These are phyloP conservation scores for Pseudonitzschia multistriata DNA, from an alignment of 108 stramenopile species.

Conservation along the genomic window DNA sequence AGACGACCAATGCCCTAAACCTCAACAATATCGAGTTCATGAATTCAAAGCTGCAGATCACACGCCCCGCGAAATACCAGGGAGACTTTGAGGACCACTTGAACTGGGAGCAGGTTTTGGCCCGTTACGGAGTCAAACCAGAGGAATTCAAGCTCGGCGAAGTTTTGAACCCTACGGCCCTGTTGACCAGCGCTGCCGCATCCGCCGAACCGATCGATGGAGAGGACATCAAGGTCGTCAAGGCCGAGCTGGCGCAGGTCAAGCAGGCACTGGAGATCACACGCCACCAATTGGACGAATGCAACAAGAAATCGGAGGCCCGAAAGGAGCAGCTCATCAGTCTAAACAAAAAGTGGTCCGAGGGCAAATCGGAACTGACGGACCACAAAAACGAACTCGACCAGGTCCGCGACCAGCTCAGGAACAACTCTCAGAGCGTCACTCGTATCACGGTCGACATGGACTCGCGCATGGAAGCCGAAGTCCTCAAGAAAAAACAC, in stretches of 20 bases:
- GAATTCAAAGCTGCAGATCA: slow-evolving; percentile 80
- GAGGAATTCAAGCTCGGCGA: slow-evolving; percentile 66
- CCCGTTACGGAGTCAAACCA: slow-evolving; percentile 72
- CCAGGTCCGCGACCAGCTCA: slow-evolving; percentile 29
- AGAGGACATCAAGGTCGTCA: slow-evolving; percentile 31
- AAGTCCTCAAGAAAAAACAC: slow-evolving; percentile 35
- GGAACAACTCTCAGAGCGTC: slow-evolving; percentile 16
- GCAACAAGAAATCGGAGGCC: slow-evolving; percentile 43
- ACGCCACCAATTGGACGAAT: slow-evolving; percentile 34
- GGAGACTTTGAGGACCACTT: slow-evolving; percentile 79
- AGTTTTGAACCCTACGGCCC: slow-evolving; percentile 31
- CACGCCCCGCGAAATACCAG: slow-evolving; percentile 88
- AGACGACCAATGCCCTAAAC: slow-evolving; percentile 88
- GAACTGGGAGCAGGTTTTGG: slow-evolving; percentile 94
- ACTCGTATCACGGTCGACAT: slow-evolving; percentile 16
- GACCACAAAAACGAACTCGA: slow-evolving; percentile 33
- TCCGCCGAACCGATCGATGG: slow-evolving; percentile 34
- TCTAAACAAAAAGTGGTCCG: slow-evolving; percentile 44
- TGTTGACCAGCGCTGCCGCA: slow-evolving; percentile 24
- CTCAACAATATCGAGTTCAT: slow-evolving; percentile 92
- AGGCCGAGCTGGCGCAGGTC: slow-evolving; percentile 39
- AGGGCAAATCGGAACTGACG: slow-evolving; percentile 33
- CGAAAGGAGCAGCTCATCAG: slow-evolving; percentile 42
- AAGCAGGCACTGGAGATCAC: slow-evolving; percentile 38
- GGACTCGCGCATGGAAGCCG: slow-evolving; percentile 31